phyloP scores from a whole-genome alignment of 1,284 basidiomycete genomes.

The Rhodotorula sp. region DNA sequence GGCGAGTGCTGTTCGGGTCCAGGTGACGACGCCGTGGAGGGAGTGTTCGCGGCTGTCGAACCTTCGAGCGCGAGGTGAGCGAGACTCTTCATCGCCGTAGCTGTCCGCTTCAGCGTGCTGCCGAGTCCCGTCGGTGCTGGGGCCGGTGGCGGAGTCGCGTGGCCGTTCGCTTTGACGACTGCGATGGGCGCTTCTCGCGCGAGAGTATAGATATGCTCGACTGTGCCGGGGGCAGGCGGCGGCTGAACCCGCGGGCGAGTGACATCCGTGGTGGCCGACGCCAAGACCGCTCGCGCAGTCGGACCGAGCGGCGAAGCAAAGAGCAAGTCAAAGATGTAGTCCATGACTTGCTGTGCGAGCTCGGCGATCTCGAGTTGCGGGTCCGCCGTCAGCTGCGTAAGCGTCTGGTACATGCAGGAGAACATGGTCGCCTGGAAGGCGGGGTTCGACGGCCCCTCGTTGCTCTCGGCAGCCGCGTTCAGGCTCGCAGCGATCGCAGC shows the following conservation, averaged over 20 bases:
- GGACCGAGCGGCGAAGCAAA: constrained; percentile 76
- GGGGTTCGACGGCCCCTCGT: constrained; percentile 40
- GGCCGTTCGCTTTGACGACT: constrained; percentile 5
- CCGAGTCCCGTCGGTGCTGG: constrained; percentile 11
- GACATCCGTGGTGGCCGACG: constrained; percentile 46
- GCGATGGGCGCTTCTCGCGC: background rate
- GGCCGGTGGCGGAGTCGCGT: constrained; percentile 5
- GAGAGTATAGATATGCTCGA: constrained; percentile 12
- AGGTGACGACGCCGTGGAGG: constrained; percentile 21
- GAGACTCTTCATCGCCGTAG: constrained; percentile 33
- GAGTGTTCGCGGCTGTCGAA: background rate
- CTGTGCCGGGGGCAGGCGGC: constrained; percentile 49
- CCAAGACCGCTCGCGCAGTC: constrained; percentile 34
- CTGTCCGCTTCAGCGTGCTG: constrained; percentile 29
- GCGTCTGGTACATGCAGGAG: constrained; percentile 75
- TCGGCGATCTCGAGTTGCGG: constrained; percentile 89
- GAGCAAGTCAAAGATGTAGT: constrained; percentile 86
- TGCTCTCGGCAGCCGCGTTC: constrained; percentile 40
- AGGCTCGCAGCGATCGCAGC: constrained; percentile 40
- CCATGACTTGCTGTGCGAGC: constrained; percentile 84
- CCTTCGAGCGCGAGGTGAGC: constrained; percentile 36
- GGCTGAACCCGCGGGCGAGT: constrained; percentile 51
- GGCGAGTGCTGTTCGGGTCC: constrained; percentile 54
- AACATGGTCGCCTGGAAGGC: constrained; percentile 45
- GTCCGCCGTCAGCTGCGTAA: constrained; percentile 89